Evolutionary conservation across 129 eudicot genomes (phyloP).

Genomic region (Dittrichia graveolens): DNA sequence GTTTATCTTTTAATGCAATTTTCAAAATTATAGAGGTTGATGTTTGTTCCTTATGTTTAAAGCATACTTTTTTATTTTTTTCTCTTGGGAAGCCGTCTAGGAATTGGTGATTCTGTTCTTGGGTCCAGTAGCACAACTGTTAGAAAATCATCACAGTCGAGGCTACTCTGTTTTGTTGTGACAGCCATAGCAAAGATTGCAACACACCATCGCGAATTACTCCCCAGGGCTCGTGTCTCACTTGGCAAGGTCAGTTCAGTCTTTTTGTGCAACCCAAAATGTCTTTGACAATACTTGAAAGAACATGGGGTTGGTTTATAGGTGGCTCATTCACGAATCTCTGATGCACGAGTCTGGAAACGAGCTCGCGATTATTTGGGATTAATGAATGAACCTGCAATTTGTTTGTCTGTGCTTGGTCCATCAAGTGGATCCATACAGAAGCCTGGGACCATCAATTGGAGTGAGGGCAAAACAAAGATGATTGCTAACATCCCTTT

Average conservation of each 20-base stretch:
- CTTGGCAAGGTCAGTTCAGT: constrained; percentile 70
- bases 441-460: constrained; percentile 79
- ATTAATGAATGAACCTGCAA: constrained; percentile 91
- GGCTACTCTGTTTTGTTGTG: constrained; percentile 96
- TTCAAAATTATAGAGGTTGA: not conserved
- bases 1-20: not conserved
- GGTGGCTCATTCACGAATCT: constrained; percentile 95
- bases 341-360: constrained; percentile 85
- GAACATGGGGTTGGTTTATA: constrained; percentile 28
- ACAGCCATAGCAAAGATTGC: constrained; percentile 97
- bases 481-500: constrained; percentile 85
- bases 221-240: constrained; percentile 93
- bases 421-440: constrained; percentile 57
- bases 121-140: constrained; percentile 59
- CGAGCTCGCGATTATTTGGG: constrained; percentile 95
- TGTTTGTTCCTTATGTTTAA: constrained; percentile 5
- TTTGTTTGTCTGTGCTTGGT: constrained; percentile 81
- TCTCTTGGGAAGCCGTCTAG: constrained; percentile 63
- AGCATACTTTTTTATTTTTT: constrained; percentile 10
- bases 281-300: not conserved
- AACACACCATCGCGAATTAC: constrained; percentile 82
- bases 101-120: constrained; percentile 66
- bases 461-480: constrained; percentile 74
- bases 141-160: constrained; percentile 81
- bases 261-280: not conserved